Conservation (phyloP, 345 rosid species). For the Salix dunnii region DNA sequence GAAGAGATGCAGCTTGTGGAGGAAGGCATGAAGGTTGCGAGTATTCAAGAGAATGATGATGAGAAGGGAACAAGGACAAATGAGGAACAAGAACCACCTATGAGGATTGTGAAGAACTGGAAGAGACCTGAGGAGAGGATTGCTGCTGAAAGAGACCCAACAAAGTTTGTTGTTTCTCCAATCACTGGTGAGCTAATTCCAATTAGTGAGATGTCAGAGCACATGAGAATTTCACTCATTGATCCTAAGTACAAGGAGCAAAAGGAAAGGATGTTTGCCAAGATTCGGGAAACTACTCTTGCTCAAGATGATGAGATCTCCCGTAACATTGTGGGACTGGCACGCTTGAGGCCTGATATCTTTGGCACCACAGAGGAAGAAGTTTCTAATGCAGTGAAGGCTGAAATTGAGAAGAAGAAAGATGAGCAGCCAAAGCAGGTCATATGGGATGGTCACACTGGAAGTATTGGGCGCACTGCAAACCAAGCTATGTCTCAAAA, state of each 20-base stretch:
- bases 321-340: slow-evolving; percentile 80
- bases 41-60: slow-evolving; percentile 50
- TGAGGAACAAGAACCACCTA: slow-evolving; percentile 71
- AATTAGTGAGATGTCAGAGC: slow-evolving; percentile 90
- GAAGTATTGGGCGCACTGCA: slow-evolving; percentile 90
- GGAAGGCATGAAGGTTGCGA: slow-evolving; percentile 79
- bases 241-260: slow-evolving; percentile 96
- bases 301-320: slow-evolving; percentile 92
- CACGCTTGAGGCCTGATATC: slow-evolving; percentile 85
- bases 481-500: slow-evolving; percentile 78
- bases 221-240: slow-evolving; percentile 81
- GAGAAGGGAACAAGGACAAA: slow-evolving; percentile 32
- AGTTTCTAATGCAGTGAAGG: slow-evolving; percentile 91
- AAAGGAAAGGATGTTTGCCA: slow-evolving; percentile 91
- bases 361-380: slow-evolving; percentile 95
- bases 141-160: slow-evolving; percentile 73
- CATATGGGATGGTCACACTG: slow-evolving; percentile 93
- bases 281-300: slow-evolving; percentile 87
- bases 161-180: slow-evolving; percentile 73
- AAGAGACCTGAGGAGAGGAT: slow-evolving; percentile 92
- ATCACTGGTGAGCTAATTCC: slow-evolving; percentile 86
- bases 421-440: slow-evolving; percentile 92
- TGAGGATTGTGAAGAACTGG: slow-evolving; percentile 92
- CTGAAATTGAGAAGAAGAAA: slow-evolving; percentile 89
- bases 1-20: slow-evolving; percentile 88